A percentile compares a stretch with the other conserved stretches of the same genome.
These are phyloP conservation scores for Penstemon newberryi DNA, from an alignment of 257 asterid species.

Conservation along the genomic window DNA sequence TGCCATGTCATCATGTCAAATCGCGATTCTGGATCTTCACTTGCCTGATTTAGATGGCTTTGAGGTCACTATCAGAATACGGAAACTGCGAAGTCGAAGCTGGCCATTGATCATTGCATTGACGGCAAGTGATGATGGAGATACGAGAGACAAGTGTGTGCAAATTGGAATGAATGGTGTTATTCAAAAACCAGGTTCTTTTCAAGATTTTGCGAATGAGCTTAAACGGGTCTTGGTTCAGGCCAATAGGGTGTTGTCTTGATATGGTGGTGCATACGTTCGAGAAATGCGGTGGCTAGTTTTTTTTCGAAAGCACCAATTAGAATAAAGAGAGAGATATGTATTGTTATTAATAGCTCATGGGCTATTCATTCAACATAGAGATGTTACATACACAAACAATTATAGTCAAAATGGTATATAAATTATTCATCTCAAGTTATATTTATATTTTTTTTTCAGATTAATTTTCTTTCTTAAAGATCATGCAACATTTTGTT, in stretches of 20 bases:
- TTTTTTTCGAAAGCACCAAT: neutral
- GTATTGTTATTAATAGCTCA: neutral
- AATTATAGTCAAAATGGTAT: slow-evolving; percentile 38
- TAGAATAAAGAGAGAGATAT: slow-evolving; percentile 15
- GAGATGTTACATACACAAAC: slow-evolving; percentile 33
- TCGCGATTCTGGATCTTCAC: slow-evolving; percentile 81
- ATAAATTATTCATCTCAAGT: slow-evolving; percentile 33
- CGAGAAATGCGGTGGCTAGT: neutral
- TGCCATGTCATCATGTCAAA: slow-evolving; percentile 41
- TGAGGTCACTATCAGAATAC: slow-evolving; percentile 68
- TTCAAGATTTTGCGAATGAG: slow-evolving; percentile 53
- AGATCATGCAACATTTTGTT: no score
- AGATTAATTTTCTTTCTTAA: neutral
- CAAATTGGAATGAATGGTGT: slow-evolving; percentile 64
- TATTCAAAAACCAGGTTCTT: slow-evolving; percentile 51
- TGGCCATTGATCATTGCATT: slow-evolving; percentile 63
- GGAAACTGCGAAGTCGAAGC: slow-evolving; percentile 55
- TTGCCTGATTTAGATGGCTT: slow-evolving; percentile 82
- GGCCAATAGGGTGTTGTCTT: slow-evolving; percentile 35
- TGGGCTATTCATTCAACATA: slow-evolving; percentile 10
- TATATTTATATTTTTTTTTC: neutral
- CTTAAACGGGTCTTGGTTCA: slow-evolving; percentile 46
- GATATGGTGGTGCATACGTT: neutral
- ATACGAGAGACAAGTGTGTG: slow-evolving; percentile 40
- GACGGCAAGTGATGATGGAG: slow-evolving; percentile 44